Conservation (phyloP, 805 yeast genomes). For the Kuraishia piskuri region DNA sequence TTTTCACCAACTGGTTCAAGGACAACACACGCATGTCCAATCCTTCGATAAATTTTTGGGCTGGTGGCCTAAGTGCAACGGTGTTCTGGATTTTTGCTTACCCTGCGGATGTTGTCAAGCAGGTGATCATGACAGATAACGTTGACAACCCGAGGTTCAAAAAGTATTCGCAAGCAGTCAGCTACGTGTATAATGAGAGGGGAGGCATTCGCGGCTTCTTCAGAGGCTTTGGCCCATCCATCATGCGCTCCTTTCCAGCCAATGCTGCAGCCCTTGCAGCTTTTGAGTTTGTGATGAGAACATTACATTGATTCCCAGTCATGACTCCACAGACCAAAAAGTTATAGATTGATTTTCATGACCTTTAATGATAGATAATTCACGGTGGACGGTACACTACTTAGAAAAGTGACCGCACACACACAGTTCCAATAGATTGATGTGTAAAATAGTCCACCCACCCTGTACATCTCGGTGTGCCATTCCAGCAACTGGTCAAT, state of each 20-base stretch:
- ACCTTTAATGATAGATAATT: neutral
- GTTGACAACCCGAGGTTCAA: constrained; percentile 64
- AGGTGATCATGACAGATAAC: constrained; percentile 73
- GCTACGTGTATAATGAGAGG: constrained; percentile 49
- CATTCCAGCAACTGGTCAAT: too few species aligned
- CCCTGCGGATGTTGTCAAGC: constrained; percentile 85
- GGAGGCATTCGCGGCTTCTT: constrained; percentile 67
- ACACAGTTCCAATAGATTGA: neutral
- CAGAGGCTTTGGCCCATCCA: constrained; percentile 73
- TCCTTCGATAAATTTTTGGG: constrained; percentile 79
- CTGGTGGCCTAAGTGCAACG: constrained; percentile 82
- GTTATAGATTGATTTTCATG: neutral
- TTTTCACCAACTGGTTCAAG: constrained; percentile 63
- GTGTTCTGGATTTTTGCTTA: constrained; percentile 87
- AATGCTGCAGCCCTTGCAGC: constrained; percentile 91
- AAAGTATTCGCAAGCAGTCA: constrained; percentile 65
- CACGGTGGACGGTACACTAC: neutral
- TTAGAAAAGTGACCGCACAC: neutral
- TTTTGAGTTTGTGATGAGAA: constrained; percentile 75
- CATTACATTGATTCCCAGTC: constrained; percentile 9
- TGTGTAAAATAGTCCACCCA: too few species aligned
- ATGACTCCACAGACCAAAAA: neutral
- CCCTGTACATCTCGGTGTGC: too few species aligned
- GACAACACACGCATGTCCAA: constrained; percentile 55
- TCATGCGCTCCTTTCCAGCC: constrained; percentile 82